Base-by-base conservation (phyloP, 2,329 filamentous ascomycete species). In the Aureobasidium sp. region DNA sequence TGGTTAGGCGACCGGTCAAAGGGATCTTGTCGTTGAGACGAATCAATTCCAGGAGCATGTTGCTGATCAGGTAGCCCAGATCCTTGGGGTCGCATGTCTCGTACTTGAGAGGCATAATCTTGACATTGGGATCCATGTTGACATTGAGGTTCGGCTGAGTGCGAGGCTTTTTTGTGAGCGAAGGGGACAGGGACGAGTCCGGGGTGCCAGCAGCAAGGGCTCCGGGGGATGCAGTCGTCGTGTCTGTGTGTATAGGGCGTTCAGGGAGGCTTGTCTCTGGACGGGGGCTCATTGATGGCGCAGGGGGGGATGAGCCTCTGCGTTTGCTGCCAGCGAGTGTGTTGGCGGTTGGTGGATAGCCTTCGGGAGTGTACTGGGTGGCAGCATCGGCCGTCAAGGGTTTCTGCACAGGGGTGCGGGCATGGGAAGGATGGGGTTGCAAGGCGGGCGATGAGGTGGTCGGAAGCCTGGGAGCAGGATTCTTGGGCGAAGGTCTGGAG, bases 31-130 rank as follows among this genome's bases (percentile, higher is more conserved):
- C 94, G 70, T 99, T 99, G 65, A 93, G 90, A 64, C 90, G 86
- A 67, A 99, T 96, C 52, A 99, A 79, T 75, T 99, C 94, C 74
- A 92, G 87, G 52, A 99, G 82, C 94, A 99, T 97, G 70, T 95
- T 90, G 49, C 92, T 86, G 67, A 99, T 94, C 64, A 99, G 78
- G 45, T 93, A 81, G 31, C 96, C 94, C 71, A 99, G 84, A 72
- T 97, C 92, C 69, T 91, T 89, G 9, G 90, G 84, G 42, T 88
- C 81, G 72, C 90, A 96, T 12, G 85, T 78, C 73, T 96, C 91
- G 73, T 99, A 99, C 69, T 82, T 81, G 63, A 82, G 75, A 0
- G 94, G 89, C 71, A 94, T 81, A 62, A 81, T 67, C 69, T 85
- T 86, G 15, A 76, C 74, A 14, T 53, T 47, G 14, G 42, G n/a